Percentiles rank a stretch among this genome's conserved stretches.
Conservation (phyloP, 352 stramenopile genomes). For the Globisporangium alternatum region DNA sequence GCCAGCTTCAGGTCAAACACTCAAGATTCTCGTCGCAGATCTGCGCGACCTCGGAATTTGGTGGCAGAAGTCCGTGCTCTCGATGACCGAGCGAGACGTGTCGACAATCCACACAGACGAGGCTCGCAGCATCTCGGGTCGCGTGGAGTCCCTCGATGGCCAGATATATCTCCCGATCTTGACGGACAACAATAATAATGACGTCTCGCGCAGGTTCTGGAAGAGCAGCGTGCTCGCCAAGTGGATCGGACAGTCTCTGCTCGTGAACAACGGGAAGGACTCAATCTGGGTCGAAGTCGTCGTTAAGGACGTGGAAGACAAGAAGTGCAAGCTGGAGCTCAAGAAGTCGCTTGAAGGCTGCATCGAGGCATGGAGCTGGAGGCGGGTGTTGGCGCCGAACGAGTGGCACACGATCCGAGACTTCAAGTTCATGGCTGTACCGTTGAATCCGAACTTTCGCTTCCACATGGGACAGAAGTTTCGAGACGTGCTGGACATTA, state of each 20-base stretch:
- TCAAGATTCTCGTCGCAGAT: conserved; percentile 59
- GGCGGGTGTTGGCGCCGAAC: conserved; percentile 33
- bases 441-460: conserved; percentile 58
- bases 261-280: conserved; percentile 74
- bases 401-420: conserved; percentile 60
- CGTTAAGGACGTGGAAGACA: conserved; percentile 59
- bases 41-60: conserved; percentile 47
- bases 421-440: conserved; percentile 40
- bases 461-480: conserved; percentile 68
- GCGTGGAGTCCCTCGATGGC: conserved; percentile 59
- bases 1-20: conserved; percentile 29
- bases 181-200: conserved; percentile 32
- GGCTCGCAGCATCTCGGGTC: conserved; percentile 32
- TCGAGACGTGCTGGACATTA: conserved; percentile 49
- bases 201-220: conserved; percentile 38
- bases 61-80: conserved; percentile 63
- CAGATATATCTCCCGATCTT: conserved; percentile 57
- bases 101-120: conserved; percentile 59
- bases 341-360: conserved; percentile 46
- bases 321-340: conserved; percentile 59
- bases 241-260: conserved; percentile 50
- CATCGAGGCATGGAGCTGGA: conserved; percentile 34
- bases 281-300: conserved; percentile 61
- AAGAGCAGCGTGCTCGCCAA: conserved; percentile 38
- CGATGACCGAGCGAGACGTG: conserved; percentile 51